Evolutionary conservation across 2,329 filamentous ascomycete species (phyloP), one percentile per base, ranked within the genome.

Genomic region (Exserohilum rostratum): DNA sequence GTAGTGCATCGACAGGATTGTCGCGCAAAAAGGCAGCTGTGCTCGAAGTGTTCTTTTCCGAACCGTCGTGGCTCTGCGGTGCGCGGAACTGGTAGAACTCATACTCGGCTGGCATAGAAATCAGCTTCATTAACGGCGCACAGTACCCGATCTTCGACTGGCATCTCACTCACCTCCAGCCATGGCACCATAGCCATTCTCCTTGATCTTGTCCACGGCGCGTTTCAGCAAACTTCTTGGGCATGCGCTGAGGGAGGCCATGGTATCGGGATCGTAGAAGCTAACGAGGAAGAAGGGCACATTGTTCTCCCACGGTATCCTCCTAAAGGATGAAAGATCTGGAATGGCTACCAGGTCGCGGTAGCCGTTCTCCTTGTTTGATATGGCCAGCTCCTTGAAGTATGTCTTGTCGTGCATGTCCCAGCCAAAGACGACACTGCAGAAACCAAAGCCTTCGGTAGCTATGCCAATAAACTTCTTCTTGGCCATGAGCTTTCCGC

Each of bases 341-440:
- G 92, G 88, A 33, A 93, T 80, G 12, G 93, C 92, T 46, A 96
- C 83, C 38, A 96, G 78, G 74, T 96, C 93, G 61, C 88, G 85
- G 76, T 96, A 96, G 38, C 92, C 92, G 73, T 96, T 96, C 69
- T 91, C 88, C 64, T 90, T 90, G 78, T 96, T 96, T 77, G 90
- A 95, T 74, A 96, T 89, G 69, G 85, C 85, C 60, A 96, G 84
- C 77, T 96, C 92, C 66, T 84, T 86, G 73, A 90, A 88, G 76
- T 96, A 97, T 10, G 91, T 96, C 79, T 87, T 83, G 71, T 97
- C 93, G 76, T 97, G 92, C 91, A 96, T 96, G 77, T 97, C 92
- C 93, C 93, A 96, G 73, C 93, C 92, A 69, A 96, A 96, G 62
- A 96, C 87, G 64, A 96, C 91, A 17, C 90, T 95, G 80, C 93